Conservation (phyloP, 176 grass and related monocot species). For the Triticum timopheevii region DNA sequence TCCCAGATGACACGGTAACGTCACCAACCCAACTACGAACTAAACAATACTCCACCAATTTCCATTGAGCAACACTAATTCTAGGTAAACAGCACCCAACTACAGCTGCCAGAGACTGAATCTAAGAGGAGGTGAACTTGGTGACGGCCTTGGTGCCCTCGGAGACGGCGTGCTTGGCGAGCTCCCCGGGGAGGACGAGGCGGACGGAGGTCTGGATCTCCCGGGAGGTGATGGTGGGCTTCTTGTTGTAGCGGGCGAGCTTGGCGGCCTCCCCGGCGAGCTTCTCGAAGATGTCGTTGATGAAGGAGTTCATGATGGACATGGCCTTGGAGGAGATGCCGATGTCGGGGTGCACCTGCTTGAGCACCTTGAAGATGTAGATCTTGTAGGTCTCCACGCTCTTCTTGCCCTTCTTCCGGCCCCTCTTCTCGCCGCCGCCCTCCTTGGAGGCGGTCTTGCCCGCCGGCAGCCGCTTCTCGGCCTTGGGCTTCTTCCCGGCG, state of each 20-base stretch:
- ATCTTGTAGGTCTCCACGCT: constrained; percentile 87
- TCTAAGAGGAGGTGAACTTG: constrained; percentile 51
- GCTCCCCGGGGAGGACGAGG: constrained; percentile 60
- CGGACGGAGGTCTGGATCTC: constrained; percentile 62
- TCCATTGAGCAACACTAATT: no score
- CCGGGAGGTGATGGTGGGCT: constrained; percentile 53
- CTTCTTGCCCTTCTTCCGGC: constrained; percentile 43
- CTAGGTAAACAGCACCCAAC: no score
- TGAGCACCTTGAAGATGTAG: constrained; percentile 97
- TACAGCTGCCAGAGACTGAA: background rate
- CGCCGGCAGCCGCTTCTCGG: background rate
- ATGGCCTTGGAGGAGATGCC: constrained; percentile 95
- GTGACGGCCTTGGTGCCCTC: constrained; percentile 66
- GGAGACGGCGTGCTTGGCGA: constrained; percentile 59
- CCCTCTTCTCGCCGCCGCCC: background rate
- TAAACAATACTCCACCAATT: no score
- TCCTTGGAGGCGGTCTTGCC: background rate
- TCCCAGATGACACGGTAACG: no score
- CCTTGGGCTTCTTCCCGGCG: background rate
- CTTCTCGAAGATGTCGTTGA: constrained; percentile 94
- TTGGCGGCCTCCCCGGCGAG: constrained; percentile 40
- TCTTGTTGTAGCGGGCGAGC: constrained; percentile 61
- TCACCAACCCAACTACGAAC: no score
- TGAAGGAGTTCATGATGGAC: constrained; percentile 96
- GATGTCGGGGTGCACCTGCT: constrained; percentile 91